phyloP scores from a whole-genome alignment of 2,329 filamentous ascomycete species.

The Aspergillus cejpii region DNA sequence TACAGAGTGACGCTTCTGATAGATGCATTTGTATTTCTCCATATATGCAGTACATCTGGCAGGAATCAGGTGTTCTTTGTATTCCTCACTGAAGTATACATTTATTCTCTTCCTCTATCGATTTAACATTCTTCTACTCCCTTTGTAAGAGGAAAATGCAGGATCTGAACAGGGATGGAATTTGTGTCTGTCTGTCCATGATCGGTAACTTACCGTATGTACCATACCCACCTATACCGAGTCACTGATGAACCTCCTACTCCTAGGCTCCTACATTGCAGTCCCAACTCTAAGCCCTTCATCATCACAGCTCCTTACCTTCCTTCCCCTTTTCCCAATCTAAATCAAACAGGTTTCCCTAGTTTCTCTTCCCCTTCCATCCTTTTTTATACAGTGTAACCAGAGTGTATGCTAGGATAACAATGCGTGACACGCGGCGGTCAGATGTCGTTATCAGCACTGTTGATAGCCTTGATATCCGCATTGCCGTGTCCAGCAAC shows the following conservation, averaged over 20 bases:
- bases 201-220: not conserved
- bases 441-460: constrained; percentile 20
- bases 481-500: constrained; percentile 22
- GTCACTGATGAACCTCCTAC: too few relatives aligned
- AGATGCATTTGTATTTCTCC: constrained; percentile 8
- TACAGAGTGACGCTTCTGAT: constrained; percentile 6
- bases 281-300: not conserved
- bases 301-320: not conserved
- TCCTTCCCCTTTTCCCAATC: not conserved
- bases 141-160: not conserved
- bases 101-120: not conserved
- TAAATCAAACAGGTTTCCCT: not conserved
- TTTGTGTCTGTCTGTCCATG: not conserved
- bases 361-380: not conserved
- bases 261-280: not conserved
- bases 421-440: constrained; percentile 14
- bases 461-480: constrained; percentile 28
- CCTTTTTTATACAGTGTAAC: not conserved
- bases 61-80: too few relatives aligned
- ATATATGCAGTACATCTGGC: too few relatives aligned
- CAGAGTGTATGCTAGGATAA: not conserved
- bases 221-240: not conserved
- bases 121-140: not conserved
- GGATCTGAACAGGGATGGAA: not conserved
- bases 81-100: too few relatives aligned